These are phyloP conservation scores for Umbelopsis sp. DNA, from an alignment of 192 early-diverging fungal genomes.

Conservation along the genomic window DNA sequence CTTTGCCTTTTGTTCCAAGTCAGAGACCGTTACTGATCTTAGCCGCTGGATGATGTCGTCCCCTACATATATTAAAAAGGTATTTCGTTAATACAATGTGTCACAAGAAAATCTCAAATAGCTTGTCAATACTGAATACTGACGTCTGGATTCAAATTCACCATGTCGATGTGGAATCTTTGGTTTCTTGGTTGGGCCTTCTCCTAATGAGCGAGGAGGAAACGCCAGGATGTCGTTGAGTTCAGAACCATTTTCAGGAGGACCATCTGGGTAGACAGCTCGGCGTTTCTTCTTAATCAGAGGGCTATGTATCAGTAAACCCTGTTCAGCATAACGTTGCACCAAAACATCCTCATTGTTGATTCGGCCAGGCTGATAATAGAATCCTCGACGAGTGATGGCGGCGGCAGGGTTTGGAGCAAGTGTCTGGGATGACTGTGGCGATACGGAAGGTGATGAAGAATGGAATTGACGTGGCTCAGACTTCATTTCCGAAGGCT, in stretches of 20 bases:
- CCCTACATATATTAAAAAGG: constrained; percentile 10
- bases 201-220: constrained; percentile 11
- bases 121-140: neutral
- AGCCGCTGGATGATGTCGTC: constrained; percentile 35
- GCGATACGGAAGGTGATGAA: neutral
- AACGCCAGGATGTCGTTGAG: neutral
- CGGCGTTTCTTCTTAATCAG: constrained; percentile 28
- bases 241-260: constrained; percentile 8
- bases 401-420: neutral
- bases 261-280: constrained; percentile 11
- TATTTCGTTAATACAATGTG: neutral
- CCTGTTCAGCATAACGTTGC: constrained; percentile 39
- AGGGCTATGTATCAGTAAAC: constrained; percentile 29
- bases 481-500: neutral
- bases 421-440: neutral
- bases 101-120: constrained; percentile 2
- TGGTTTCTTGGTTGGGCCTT: constrained; percentile 25
- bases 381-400: constrained; percentile 30
- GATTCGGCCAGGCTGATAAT: constrained; percentile 35
- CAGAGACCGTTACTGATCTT: constrained; percentile 16
- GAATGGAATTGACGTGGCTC: neutral
- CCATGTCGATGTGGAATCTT: constrained; percentile 44
- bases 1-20: constrained; percentile 32
- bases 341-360: constrained; percentile 27
- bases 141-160: constrained; percentile 41